Percentiles rank a stretch among this genome's conserved stretches.
These are phyloP conservation scores for Micractinium conductrix DNA, from an alignment of 139 green algal genomes.

Conservation along the genomic window DNA sequence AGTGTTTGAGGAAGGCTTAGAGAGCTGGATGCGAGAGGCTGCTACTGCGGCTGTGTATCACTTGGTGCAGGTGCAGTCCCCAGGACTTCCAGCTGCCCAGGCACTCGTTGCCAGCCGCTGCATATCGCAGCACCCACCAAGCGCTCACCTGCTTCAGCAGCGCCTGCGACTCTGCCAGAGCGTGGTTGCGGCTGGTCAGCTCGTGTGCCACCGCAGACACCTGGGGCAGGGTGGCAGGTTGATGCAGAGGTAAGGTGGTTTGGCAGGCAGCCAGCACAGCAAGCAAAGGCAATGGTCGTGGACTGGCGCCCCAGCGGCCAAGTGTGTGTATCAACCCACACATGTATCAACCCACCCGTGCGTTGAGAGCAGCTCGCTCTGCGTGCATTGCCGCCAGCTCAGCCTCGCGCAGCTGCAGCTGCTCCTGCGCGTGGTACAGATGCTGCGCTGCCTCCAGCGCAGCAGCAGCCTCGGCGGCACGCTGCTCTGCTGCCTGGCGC, in stretches of 20 bases:
- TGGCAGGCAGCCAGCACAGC: too few species aligned
- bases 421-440: background rate
- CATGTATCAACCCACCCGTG: background rate
- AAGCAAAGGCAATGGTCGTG: too few species aligned
- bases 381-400: conserved; percentile 17
- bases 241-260: background rate
- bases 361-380: background rate
- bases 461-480: background rate
- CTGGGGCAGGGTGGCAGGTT: background rate
- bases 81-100: background rate
- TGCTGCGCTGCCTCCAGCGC: conserved; percentile 5
- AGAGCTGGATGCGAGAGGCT: background rate
- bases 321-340: too few species aligned
- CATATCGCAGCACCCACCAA: background rate
- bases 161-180: conserved; percentile 18
- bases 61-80: background rate
- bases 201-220: background rate
- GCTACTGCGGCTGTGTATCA: background rate
- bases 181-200: background rate
- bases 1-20: background rate
- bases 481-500: background rate
- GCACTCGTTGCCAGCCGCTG: too few species aligned
- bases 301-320: too few species aligned
- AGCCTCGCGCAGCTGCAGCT: background rate
- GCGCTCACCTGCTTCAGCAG: conserved; percentile 28